A percentile compares a stretch with the other conserved stretches of the same genome.
Evolutionary conservation across 108 stramenopile genomes (phyloP).

Genomic region (Pseudonitzschia multiseries): DNA sequence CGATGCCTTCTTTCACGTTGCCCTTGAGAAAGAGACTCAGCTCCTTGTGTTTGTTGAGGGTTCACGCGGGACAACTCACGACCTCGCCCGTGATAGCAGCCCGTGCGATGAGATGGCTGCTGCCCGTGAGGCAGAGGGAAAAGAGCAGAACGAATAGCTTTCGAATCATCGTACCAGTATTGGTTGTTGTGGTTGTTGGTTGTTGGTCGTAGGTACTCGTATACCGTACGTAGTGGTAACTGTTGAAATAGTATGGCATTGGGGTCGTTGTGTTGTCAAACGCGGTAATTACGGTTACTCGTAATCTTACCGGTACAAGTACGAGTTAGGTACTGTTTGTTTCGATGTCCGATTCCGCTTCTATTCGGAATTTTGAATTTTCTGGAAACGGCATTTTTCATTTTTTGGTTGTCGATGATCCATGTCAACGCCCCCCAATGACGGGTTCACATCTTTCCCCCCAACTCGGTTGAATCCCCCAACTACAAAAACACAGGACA

Average conservation of each 20-base stretch:
- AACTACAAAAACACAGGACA: too few relatives aligned
- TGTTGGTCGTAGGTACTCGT: too few relatives aligned
- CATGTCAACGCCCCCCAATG: too few relatives aligned
- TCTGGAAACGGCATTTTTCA: too few relatives aligned
- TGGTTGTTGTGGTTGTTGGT: not conserved
- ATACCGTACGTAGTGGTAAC: too few relatives aligned
- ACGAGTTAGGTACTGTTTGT: too few relatives aligned
- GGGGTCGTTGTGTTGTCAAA: too few relatives aligned
- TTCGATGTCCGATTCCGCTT: too few relatives aligned
- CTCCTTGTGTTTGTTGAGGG: conserved; percentile 29
- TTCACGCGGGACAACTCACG: conserved; percentile 36
- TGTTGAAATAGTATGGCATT: not conserved
- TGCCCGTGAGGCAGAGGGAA: not conserved
- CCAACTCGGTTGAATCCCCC: too few relatives aligned
- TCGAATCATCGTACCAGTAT: not conserved
- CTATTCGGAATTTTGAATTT: too few relatives aligned
- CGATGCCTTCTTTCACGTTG: not conserved
- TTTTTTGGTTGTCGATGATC: too few relatives aligned
- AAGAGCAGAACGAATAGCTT: not conserved
- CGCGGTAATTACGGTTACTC: not conserved
- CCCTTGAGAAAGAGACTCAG: conserved; percentile 34
- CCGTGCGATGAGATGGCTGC: not conserved
- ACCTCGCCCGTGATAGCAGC: conserved; percentile 19
- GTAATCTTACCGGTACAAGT: not conserved
- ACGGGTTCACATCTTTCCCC: too few relatives aligned